Conservation (phyloP, 2,329 filamentous ascomycete species). For the Fusarium scirpi region DNA sequence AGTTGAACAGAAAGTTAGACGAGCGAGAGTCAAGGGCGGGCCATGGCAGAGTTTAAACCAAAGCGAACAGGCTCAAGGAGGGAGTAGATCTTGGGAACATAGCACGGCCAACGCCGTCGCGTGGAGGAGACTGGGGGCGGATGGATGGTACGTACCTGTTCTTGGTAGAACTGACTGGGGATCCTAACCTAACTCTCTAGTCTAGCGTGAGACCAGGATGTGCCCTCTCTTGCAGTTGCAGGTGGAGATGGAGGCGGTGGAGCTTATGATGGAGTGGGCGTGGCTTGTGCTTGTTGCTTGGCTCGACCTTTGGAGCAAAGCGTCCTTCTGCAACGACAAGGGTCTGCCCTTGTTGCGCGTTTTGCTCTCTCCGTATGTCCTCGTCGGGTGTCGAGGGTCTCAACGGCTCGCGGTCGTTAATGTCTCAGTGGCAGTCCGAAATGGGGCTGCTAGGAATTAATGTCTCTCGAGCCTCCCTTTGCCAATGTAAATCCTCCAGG, state of each 20-base stretch:
- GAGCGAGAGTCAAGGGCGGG: conserved; percentile 31
- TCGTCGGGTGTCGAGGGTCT: conserved; percentile 2
- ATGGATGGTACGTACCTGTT: conserved; percentile 29
- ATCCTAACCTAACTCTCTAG: conserved; percentile 29
- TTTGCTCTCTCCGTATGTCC: conserved; percentile 5
- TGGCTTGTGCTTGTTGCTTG: conserved; percentile 25
- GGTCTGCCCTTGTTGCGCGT: conserved; percentile 16
- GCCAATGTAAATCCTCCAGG: neutral
- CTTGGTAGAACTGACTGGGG: conserved; percentile 32
- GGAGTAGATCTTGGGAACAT: conserved; percentile 32
- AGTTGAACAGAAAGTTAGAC: conserved; percentile 26
- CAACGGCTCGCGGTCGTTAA: conserved; percentile 21
- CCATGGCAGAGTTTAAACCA: conserved; percentile 46
- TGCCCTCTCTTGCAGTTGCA: conserved; percentile 26
- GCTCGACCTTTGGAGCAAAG: conserved; percentile 22
- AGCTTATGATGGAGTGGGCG: conserved; percentile 38
- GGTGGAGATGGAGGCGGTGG: conserved; percentile 32
- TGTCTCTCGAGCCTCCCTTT: conserved; percentile 12
- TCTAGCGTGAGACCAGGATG: conserved; percentile 30
- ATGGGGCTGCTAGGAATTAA: conserved; percentile 3
- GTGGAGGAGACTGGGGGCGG: conserved; percentile 36
- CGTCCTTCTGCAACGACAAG: conserved; percentile 17
- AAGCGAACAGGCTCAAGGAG: conserved; percentile 26
- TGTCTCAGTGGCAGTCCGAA: conserved; percentile 29
- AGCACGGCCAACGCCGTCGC: conserved; percentile 36